Evolutionary conservation across 208 protist species (phyloP).

Genomic region (Trypanosomatidae sp.): DNA sequence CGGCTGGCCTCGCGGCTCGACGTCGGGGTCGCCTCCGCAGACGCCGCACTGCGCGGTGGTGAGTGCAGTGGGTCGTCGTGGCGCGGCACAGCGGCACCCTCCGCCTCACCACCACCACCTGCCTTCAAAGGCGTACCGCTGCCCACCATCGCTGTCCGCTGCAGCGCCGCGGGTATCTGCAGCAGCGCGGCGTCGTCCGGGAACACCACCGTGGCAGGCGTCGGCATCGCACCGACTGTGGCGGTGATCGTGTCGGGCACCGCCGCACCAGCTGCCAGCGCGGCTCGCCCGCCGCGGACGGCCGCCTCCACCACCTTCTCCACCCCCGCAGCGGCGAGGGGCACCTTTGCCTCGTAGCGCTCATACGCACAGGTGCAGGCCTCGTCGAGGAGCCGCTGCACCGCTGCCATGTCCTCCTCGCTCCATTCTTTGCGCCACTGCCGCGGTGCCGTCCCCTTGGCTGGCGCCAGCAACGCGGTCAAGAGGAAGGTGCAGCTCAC

Average conservation of each 20-base stretch:
- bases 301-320: slow-evolving; percentile 53
- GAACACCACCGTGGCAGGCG: background rate
- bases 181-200: slow-evolving; percentile 1
- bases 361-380: slow-evolving; percentile 76
- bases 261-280: slow-evolving; percentile 2
- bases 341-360: slow-evolving; percentile 58
- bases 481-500: slow-evolving; percentile 73
- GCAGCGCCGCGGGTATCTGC: no score
- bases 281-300: slow-evolving; percentile 14
- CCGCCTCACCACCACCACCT: no score
- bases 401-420: slow-evolving; percentile 19
- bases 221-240: background rate
- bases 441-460: slow-evolving; percentile 41
- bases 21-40: no score
- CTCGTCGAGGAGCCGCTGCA: slow-evolving; percentile 69
- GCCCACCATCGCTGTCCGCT: no score
- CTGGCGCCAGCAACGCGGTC: slow-evolving; percentile 38
- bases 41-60: no score
- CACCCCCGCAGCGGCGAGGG: slow-evolving; percentile 50
- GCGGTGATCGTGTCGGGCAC: background rate
- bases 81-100: no score
- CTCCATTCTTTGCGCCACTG: slow-evolving; percentile 61
- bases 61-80: no score
- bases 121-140: no score
- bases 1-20: no score